Evolutionary conservation across 2,329 filamentous ascomycete genomes (phyloP), one percentile per base, ranked within the genome.

Genomic region (Pseudophaeomoniella oleicola): DNA sequence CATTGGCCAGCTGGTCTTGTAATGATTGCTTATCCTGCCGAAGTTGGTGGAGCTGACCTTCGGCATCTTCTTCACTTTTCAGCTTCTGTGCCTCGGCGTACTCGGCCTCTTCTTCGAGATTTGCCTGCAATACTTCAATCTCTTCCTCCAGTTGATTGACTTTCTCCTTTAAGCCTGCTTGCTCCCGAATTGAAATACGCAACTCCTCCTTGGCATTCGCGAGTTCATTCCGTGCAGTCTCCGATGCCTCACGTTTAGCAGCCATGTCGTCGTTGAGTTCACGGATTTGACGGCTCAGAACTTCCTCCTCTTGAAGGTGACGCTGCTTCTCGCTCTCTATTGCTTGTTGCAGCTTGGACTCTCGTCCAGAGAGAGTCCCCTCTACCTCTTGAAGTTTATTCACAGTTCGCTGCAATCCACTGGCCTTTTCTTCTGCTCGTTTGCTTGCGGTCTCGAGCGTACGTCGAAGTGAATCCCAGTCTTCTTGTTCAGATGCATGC

Each of bases 231-330:
- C 78, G 72, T 16, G 81, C 63, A 35, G 72, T 70, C 13, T 79
- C 79, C 4, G 84, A 56, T 31, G 73, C 64, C n/a, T 68, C 61
- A 49, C 81, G 73, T 43, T 79, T 75, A 17, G 71, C 64, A 38
- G 79, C 69, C 10, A 90, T 66, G 39, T 85, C 81, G 34, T 75
- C 69, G 48, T 81, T 78, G 6, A 90, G 64, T 35, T 80, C 78
- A 33, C 80, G 72, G 36, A 93, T 74, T 52, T 90, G 82, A n/a
- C 72, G 69, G 42, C 66, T 72, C 35, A 93, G 62, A 5, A 77
- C 60, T 9, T 71, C 71, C 51, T 88, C 80, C 47, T 88, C 81
- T 38, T 71, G 74, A 43, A 69, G 69, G 49, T 90, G 78, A 16
- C 81, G 75, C 43, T 83, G 71, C 33, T 71, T 71, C 50, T 87